Conservation (phyloP, 2,329 filamentous ascomycete species). For the Periconia sp. region DNA sequence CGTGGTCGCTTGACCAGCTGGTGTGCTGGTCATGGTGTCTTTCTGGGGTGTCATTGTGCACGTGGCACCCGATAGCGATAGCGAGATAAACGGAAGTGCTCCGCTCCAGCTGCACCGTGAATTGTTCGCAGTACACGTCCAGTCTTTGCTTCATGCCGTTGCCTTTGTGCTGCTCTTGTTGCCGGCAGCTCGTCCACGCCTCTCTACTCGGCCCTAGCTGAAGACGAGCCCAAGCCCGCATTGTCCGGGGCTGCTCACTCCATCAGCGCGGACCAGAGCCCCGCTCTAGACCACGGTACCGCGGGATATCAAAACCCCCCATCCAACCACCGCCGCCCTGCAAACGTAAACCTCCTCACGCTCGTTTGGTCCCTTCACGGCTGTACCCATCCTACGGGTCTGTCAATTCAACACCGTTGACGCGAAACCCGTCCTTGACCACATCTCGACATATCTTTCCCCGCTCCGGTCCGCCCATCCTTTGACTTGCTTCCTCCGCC, state of each 20-base stretch:
- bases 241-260: constrained; percentile 3
- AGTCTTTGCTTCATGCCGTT: neutral
- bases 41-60: constrained; percentile 11
- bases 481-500: neutral
- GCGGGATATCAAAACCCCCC: constrained; percentile 9
- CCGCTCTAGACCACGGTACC: constrained; percentile 9
- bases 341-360: constrained; percentile 6
- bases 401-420: constrained; percentile 14
- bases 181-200: constrained; percentile 9
- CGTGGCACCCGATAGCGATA: constrained; percentile 20
- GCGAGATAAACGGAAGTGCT: constrained; percentile 10
- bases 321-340: constrained; percentile 10
- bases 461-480: constrained; percentile 14
- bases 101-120: constrained; percentile 3
- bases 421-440: constrained; percentile 1
- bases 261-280: constrained; percentile 10
- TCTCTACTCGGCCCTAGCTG: too few species aligned
- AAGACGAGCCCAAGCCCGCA: constrained; percentile 2
- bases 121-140: constrained; percentile 1
- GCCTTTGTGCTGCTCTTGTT: neutral
- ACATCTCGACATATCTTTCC: constrained; percentile 14
- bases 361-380: constrained; percentile 6
- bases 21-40: constrained; percentile 8
- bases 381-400: constrained; percentile 2
- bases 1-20: constrained; percentile 18